These are phyloP conservation scores for Melaleuca alternifolia DNA, from an alignment of 345 rosid genomes.

Conservation along the genomic window DNA sequence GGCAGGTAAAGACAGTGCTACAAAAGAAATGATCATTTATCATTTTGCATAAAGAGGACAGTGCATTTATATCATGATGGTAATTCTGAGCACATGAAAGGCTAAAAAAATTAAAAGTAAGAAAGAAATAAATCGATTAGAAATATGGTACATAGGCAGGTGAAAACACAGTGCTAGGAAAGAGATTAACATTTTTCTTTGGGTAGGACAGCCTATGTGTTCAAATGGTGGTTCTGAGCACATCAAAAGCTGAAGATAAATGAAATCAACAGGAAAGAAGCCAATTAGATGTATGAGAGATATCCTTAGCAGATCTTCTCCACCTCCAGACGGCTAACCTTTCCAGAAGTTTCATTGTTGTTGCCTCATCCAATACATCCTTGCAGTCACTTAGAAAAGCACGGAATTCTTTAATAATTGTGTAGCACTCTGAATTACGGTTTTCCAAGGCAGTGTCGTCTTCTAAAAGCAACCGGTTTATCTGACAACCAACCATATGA, in stretches of 20 bases:
- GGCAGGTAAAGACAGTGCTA: background rate
- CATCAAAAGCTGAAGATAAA: background rate
- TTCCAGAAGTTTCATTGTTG: slow-evolving; percentile 94
- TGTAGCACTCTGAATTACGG: slow-evolving; percentile 69
- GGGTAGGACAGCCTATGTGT: background rate
- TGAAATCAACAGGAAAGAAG: background rate
- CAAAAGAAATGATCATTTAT: background rate
- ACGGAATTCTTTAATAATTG: slow-evolving; percentile 77
- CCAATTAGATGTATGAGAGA: background rate
- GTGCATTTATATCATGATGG: background rate
- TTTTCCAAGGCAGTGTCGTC: slow-evolving; percentile 85
- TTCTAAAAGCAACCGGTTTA: slow-evolving; percentile 86
- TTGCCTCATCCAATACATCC: slow-evolving; percentile 96
- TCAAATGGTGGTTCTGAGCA: background rate
- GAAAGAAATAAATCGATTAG: background rate
- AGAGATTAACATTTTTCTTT: background rate
- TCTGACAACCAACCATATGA: slow-evolving; percentile 26
- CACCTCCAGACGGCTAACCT: slow-evolving; percentile 36
- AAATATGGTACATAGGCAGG: background rate
- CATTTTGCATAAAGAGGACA: background rate
- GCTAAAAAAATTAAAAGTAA: background rate
- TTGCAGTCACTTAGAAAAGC: slow-evolving; percentile 94
- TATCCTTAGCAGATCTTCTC: background rate
- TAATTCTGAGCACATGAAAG: background rate
- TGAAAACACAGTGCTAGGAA: background rate